phyloP scores from a whole-genome alignment of 1,284 basidiomycete species.

The Leccinum holopus region DNA sequence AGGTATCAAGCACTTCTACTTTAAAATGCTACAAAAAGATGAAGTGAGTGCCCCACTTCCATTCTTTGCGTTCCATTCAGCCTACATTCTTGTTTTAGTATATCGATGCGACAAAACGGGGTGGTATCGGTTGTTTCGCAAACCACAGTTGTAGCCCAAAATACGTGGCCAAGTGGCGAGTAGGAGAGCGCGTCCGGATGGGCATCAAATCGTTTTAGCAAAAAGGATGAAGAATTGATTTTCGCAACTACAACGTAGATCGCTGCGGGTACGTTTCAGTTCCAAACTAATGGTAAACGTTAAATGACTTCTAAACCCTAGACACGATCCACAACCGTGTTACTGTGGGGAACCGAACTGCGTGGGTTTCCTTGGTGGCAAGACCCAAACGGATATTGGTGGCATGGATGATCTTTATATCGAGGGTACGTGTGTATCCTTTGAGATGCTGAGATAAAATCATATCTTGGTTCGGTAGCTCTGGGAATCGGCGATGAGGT shows the following conservation, averaged over 20 bases:
- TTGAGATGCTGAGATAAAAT: background rate
- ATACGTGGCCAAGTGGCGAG: constrained; percentile 99
- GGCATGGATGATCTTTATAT: constrained; percentile 96
- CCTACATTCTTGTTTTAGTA: constrained; percentile 52
- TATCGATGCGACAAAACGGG: constrained; percentile 97
- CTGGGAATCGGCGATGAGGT: constrained; percentile 94
- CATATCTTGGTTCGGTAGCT: constrained; percentile 47
- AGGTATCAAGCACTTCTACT: constrained; percentile 97
- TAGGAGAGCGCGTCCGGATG: constrained; percentile 92
- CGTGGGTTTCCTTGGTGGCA: constrained; percentile 95
- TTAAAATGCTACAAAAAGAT: constrained; percentile 99
- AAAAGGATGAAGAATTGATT: constrained; percentile 89
- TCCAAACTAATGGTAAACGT: background rate
- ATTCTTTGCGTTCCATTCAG: constrained; percentile 3
- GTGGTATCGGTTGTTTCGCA: constrained; percentile 94
- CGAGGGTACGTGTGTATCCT: constrained; percentile 61
- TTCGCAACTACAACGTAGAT: constrained; percentile 99
- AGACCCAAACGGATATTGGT: constrained; percentile 95
- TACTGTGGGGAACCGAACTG: constrained; percentile 97
- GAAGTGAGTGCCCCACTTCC: constrained; percentile 58
- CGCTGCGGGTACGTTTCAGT: constrained; percentile 85
- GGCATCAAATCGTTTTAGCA: constrained; percentile 87
- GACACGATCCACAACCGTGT: constrained; percentile 93
- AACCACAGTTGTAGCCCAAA: constrained; percentile 99
- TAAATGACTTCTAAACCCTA: constrained; percentile 32